Evolutionary conservation across 2,329 filamentous ascomycete species (phyloP), one percentile per base, ranked within the genome.

Genomic region (Annulohypoxylon truncatum): DNA sequence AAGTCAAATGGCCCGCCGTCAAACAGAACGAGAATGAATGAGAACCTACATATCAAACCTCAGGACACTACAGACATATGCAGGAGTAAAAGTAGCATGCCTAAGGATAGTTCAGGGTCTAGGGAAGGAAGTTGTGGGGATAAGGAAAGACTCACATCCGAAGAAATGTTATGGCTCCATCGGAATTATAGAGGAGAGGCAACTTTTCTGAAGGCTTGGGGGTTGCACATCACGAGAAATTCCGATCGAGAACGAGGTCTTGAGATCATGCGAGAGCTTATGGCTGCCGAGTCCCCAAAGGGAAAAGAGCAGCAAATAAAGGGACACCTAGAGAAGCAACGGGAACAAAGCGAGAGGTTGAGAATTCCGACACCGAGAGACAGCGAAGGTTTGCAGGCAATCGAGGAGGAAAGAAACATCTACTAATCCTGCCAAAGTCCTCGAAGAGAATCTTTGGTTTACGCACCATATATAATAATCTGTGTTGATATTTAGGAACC

Each of bases 201-300:
- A 6, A 69, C 67, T 4, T 69, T 69, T 28, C 46, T 69, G 4
- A 64, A 64, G 15, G 67, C 67, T 3, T 69, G 67, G 67, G 67
- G 67, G 3, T 57, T 69, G 2, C 64, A 66, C 24, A 42, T 61
- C 7, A 53, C 47, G 1, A 58, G 53, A 24, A 64, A 60, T 18
- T 35, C 13, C 1, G 67, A 69, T 24, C 35, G 67, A 18, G 57
- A 64, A 29, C 47, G 53, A 5, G 67, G 67, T 8, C 50, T 42
- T 9, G 60, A 59, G 42, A 69, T 69, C 12, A 40, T 69, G 24
- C 46, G 46, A 12, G 29, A 61, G 18, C 46, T 69, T 9, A 69
- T 69, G 64, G 60, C 60, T 1, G 64, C 60, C 3, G 67, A 69
- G 18, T 28, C 13, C 2, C 35, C 48, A 7, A 62, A 47, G 15